Percentiles rank a stretch among this genome's conserved stretches.
These are phyloP conservation scores for Kernera saxatilis DNA, from an alignment of 345 rosid genomes.

Conservation along the genomic window DNA sequence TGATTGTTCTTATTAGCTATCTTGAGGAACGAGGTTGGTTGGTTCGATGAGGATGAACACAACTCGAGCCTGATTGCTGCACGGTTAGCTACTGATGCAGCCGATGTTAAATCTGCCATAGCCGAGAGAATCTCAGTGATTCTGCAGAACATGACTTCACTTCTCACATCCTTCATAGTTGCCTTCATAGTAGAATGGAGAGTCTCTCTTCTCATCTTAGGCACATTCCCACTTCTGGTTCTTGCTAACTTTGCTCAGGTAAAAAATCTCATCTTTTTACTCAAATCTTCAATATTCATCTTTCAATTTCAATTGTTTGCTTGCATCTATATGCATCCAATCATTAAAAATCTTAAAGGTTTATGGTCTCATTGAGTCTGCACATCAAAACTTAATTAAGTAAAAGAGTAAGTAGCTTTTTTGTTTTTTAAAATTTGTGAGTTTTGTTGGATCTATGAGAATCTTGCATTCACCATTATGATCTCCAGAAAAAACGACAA, in stretches of 20 bases:
- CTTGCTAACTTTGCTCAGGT: slow-evolving; percentile 99
- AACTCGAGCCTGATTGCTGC: slow-evolving; percentile 94
- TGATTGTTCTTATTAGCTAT: slow-evolving; percentile 49
- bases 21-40: slow-evolving; percentile 95
- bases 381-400: neutral
- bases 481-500: slow-evolving; percentile 42
- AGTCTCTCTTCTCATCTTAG: slow-evolving; percentile 94
- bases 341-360: neutral
- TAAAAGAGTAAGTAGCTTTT: neutral
- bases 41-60: slow-evolving; percentile 99
- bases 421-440: neutral
- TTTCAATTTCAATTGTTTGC: neutral
- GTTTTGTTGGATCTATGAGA: slow-evolving; percentile 35
- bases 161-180: slow-evolving; percentile 93
- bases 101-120: slow-evolving; percentile 93
- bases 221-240: slow-evolving; percentile 91
- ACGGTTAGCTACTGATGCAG: slow-evolving; percentile 84
- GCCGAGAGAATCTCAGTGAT: slow-evolving; percentile 97
- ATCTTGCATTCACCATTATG: slow-evolving; percentile 36
- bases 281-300: neutral
- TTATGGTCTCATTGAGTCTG: neutral
- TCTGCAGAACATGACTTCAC: slow-evolving; percentile 97
- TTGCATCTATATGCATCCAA: neutral
- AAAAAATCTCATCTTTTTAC: slow-evolving; percentile 6
- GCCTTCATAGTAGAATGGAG: slow-evolving; percentile 99